Percentiles rank a stretch among this genome's conserved stretches.
phyloP scores from a whole-genome alignment of 208 protist genomes.

The Herpetomonas samuelpessoai region DNA sequence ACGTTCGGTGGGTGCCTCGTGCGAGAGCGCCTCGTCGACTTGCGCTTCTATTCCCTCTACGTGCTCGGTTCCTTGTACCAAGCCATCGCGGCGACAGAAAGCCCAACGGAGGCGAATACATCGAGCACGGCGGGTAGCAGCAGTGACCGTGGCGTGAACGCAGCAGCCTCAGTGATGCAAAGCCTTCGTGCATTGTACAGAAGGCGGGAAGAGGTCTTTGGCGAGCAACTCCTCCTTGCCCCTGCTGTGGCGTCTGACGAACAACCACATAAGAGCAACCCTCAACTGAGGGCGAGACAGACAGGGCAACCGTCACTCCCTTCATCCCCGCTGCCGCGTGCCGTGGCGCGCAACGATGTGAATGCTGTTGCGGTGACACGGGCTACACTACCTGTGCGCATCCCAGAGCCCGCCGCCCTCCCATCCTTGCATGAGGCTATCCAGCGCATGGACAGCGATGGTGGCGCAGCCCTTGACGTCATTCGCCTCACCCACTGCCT shows the following conservation, averaged over 20 bases:
- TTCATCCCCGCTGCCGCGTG: neutral
- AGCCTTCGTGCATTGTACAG: conserved; percentile 26
- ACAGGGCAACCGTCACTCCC: too few relatives aligned
- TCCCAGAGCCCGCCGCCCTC: neutral
- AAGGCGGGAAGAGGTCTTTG: conserved; percentile 41
- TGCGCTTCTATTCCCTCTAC: conserved; percentile 56
- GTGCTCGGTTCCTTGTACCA: conserved; percentile 69
- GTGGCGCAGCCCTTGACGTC: neutral
- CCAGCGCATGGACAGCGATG: neutral
- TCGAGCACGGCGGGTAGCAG: too few relatives aligned
- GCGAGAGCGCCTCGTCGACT: conserved; percentile 47
- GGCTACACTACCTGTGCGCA: neutral
- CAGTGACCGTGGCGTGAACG: neutral
- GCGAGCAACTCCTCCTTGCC: conserved; percentile 12
- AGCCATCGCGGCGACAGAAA: conserved; percentile 13
- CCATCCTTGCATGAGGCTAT: neutral
- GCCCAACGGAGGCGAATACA: neutral
- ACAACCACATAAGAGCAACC: too few relatives aligned
- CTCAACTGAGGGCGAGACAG: too few relatives aligned
- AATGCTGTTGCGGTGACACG: too few relatives aligned
- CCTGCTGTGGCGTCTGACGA: neutral
- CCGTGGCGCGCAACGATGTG: neutral
- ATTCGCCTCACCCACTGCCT: neutral
- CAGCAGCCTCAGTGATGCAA: neutral
- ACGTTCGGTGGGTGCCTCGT: conserved; percentile 40